Evolutionary conservation across 1,284 basidiomycete genomes (phyloP), one percentile per base, ranked within the genome.

Genomic region (Fomitopsis schrenkii): DNA sequence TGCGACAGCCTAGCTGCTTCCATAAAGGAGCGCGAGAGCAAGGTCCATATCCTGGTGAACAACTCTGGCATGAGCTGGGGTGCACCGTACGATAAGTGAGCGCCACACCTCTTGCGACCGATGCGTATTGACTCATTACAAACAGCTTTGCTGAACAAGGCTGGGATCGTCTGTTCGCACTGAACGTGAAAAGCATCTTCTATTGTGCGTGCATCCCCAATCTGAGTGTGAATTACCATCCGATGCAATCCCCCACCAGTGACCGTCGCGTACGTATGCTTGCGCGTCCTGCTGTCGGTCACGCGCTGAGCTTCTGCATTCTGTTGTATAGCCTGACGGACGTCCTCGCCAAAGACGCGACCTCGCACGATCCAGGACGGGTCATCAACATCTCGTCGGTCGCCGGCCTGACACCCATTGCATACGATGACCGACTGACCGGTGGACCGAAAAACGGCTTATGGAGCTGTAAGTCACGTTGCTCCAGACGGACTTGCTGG

Each of bases 41-140:
- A 87, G 63, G 77, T 96, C 2, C 89, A 93, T 64, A 86, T 93
- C 58, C 81, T 93, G 12, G 83, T 94, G 54, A 94, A 94, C 74
- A 94, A 93, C 73, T 88, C 88, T 9, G 91, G 90, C 9, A 84
- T 86, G 22, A 85, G 90, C 10, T 94, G 92, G 92, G 93, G 93
- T 19, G 88, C 87, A 2, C 81, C 85, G 1, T 90, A 83, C 71
- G 77, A 84, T 26, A 81, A 90, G 75, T 75, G 55, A 57, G 71
- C 40, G 53, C 14, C 26, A 5, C 26, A n/a, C 45, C 42, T 36
- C 50, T 15, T 12, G 40, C 9, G 33, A 6, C 35, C n/a, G 10
- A 12, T 15, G 6, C 56, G 7, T 42, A 40, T 26, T 40, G n/a
- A 12, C 26, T 30, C 28, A 9, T 7, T 26, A 33, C 17, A 8